These are phyloP conservation scores for Paraleonurus japonicus DNA, from an alignment of 257 asterid species.

Conservation along the genomic window DNA sequence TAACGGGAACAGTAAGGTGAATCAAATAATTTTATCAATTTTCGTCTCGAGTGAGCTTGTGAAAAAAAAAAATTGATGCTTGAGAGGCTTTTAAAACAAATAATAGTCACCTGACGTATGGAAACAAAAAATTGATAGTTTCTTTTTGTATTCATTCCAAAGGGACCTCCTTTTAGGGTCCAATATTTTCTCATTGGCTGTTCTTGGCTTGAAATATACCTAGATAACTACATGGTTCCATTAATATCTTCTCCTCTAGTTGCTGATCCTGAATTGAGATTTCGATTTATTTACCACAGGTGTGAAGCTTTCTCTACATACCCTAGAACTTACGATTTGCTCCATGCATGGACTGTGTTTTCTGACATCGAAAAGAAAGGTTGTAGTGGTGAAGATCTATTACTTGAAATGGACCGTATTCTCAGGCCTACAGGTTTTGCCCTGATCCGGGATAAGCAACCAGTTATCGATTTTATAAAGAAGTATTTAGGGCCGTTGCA, in stretches of 20 bases:
- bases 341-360: slow-evolving; percentile 83
- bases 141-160: too few relatives aligned
- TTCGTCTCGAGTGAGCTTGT: not conserved
- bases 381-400: slow-evolving; percentile 90
- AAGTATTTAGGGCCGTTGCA: slow-evolving; percentile 73
- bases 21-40: not conserved
- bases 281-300: slow-evolving; percentile 40
- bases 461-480: slow-evolving; percentile 77
- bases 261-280: not conserved
- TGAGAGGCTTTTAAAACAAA: too few relatives aligned
- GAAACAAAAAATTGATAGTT: too few relatives aligned
- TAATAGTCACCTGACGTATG: too few relatives aligned
- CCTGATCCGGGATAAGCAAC: slow-evolving; percentile 67
- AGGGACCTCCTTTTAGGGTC: too few relatives aligned
- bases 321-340: slow-evolving; percentile 88
- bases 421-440: slow-evolving; percentile 89
- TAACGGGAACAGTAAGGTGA: not conserved
- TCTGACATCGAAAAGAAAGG: slow-evolving; percentile 93
- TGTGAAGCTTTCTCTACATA: slow-evolving; percentile 96
- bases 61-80: too few relatives aligned
- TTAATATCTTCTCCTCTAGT: not conserved
- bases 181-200: not conserved
- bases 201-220: not conserved
- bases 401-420: slow-evolving; percentile 89
- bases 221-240: not conserved